Conservation (phyloP, 1,284 basidiomycete genomes). For the Testicularia cyperi region DNA sequence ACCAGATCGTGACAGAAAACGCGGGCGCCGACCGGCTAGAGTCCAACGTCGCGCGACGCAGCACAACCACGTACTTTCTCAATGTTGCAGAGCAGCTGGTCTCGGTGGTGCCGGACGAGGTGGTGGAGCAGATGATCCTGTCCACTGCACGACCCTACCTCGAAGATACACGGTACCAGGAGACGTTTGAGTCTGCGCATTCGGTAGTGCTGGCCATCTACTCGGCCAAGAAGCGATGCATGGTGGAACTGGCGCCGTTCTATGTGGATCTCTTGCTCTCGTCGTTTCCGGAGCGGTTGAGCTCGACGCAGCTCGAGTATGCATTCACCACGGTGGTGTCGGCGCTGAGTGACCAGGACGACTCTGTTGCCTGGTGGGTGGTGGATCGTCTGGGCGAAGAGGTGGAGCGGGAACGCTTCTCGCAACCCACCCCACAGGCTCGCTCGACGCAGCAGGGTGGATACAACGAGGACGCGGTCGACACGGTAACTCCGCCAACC, state of each 20-base stretch:
- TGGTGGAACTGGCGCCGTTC: conserved; percentile 48
- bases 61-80: conserved; percentile 45
- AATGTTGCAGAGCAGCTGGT: conserved; percentile 55
- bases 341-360: conserved; percentile 47
- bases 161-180: conserved; percentile 42
- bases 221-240: conserved; percentile 31
- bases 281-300: conserved; percentile 32
- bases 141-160: conserved; percentile 48
- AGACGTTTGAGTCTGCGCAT: conserved; percentile 57
- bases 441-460: conserved; percentile 4
- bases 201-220: conserved; percentile 53
- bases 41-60: conserved; percentile 20
- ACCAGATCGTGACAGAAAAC: background rate
- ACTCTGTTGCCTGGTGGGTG: conserved; percentile 53
- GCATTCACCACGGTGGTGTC: conserved; percentile 49
- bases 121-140: conserved; percentile 46
- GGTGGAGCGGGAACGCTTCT: conserved; percentile 23
- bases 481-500: conserved; percentile 2
- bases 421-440: background rate
- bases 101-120: conserved; percentile 40
- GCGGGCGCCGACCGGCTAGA: conserved; percentile 4
- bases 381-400: conserved; percentile 38
- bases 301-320: conserved; percentile 39
- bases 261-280: conserved; percentile 49
- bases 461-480: conserved; percentile 11